Base-by-base conservation (phyloP, 768 basidiomycete species). In the Boletus edulis region DNA sequence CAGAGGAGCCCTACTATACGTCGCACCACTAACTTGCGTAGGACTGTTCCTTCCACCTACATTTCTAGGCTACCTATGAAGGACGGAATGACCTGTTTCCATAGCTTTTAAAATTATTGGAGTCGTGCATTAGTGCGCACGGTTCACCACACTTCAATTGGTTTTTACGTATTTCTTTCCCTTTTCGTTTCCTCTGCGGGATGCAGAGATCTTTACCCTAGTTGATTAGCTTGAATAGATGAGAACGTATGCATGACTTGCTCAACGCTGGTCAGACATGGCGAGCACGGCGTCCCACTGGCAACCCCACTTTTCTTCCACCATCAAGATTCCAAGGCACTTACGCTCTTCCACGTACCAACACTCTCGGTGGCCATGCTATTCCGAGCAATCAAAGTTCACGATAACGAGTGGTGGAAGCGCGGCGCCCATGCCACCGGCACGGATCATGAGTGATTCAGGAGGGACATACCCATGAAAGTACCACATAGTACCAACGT, bases 51-150 rank as follows among this genome's bases (percentile, higher is more conserved):
- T 54, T 59, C 51, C 42, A 51, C 27, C 49, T 35, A 46, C 44
- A 58, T 51, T 53, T 48, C 59, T 57, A 60, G 54, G 54, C 50
- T 49, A 49, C 52, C 48, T 12, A 38, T 37, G 40, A 57, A 60
- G 56, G 64, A 67, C 61, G 51, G 54, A 41, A 43, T 48, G 59
- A 44, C 52, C 48, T 62, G 49, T 63, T 56, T 56, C 44, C 38
- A 57, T 62, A 59, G 47, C 46, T 47, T 18, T 51, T 62, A 69
- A 71, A 56, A 59, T 71, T 71, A 61, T 64, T 37, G 55, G 58
- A 48, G 55, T 51, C 20, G 51, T 51, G 62, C 56, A 54, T 41
- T 43, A 46, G 20, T 18, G 34, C 43, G 38, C 45, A 29, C 24
- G 1, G 18, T 52, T 38, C 44, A 46, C 40, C 9, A 35, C 46